phyloP scores from a whole-genome alignment of 1,284 basidiomycete species.

The Cutaneotrichosporon sp. region DNA sequence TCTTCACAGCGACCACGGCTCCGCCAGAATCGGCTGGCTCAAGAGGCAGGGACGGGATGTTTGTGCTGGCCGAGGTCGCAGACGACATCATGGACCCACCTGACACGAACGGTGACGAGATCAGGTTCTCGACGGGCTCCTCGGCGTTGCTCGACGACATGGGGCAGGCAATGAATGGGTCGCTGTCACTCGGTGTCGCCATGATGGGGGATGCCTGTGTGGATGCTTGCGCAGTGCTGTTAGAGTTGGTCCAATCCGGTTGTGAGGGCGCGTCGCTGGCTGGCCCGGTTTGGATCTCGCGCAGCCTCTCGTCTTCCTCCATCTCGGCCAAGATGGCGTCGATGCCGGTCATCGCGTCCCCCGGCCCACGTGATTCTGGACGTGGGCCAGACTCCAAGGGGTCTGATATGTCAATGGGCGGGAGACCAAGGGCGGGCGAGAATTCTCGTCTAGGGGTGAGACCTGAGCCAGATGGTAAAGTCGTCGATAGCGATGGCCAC shows the following conservation, averaged over 20 bases:
- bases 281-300: slow-evolving; percentile 19
- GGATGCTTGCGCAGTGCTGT: background rate
- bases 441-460: slow-evolving; percentile 26
- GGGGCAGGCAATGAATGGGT: background rate
- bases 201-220: background rate
- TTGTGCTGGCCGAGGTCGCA: slow-evolving; percentile 15
- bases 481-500: slow-evolving; percentile 32
- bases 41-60: slow-evolving; percentile 8
- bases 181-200: background rate
- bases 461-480: slow-evolving; percentile 21
- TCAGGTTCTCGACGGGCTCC: slow-evolving; percentile 11
- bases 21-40: background rate
- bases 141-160: background rate
- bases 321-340: slow-evolving; percentile 45
- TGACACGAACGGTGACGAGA: slow-evolving; percentile 25
- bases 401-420: slow-evolving; percentile 22
- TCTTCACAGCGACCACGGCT: background rate
- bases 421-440: slow-evolving; percentile 21
- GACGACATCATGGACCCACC: slow-evolving; percentile 16
- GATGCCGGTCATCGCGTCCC: slow-evolving; percentile 29
- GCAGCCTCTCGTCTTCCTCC: slow-evolving; percentile 39
- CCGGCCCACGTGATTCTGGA: background rate
- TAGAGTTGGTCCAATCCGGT: slow-evolving; percentile 2
- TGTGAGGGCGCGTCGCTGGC: background rate
- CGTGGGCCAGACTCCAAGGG: slow-evolving; percentile 13